A percentile compares a stretch with the other conserved stretches of the same genome.
Evolutionary conservation across 2,329 filamentous ascomycete species (phyloP).

Genomic region (Nemania sp.): DNA sequence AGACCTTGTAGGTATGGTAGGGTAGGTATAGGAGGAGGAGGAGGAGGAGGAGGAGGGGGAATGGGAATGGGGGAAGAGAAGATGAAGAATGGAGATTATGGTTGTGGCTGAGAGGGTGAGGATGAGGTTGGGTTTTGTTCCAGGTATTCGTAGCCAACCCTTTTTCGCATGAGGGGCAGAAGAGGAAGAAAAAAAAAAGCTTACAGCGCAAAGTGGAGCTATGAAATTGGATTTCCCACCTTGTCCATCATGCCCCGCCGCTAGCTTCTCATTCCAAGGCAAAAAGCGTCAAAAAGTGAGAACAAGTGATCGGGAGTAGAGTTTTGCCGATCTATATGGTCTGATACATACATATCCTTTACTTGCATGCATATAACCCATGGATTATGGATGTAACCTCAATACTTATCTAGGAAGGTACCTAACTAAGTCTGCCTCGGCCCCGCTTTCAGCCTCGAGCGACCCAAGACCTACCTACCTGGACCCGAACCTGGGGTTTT

Average conservation of each 20-base stretch:
- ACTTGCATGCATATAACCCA: background rate
- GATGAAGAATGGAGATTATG: background rate
- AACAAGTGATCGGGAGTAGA: constrained; percentile 12
- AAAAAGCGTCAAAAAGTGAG: too few species aligned
- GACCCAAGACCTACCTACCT: background rate
- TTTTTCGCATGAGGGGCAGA: constrained; percentile 40
- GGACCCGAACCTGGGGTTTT: constrained; percentile 17
- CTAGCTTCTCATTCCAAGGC: background rate
- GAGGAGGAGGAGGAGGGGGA: background rate
- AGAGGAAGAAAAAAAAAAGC: constrained; percentile 45
- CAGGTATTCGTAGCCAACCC: constrained; percentile 9
- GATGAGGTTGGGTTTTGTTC: constrained; percentile 17
- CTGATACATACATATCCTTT: background rate
- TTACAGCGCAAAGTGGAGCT: constrained; percentile 44
- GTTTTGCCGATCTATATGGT: constrained; percentile 19
- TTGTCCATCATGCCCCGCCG: constrained; percentile 21
- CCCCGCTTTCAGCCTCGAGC: constrained; percentile 11
- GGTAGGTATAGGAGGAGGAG: constrained; percentile 1
- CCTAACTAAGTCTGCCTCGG: background rate
- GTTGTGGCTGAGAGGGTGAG: constrained; percentile 6
- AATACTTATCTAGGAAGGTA: background rate
- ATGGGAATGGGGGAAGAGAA: background rate
- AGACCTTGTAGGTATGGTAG: constrained; percentile 41
- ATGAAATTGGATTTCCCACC: constrained; percentile 39
- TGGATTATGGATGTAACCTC: too few species aligned